Base-by-base conservation (phyloP, 139 green algal genomes). In the Microglena sp. region DNA sequence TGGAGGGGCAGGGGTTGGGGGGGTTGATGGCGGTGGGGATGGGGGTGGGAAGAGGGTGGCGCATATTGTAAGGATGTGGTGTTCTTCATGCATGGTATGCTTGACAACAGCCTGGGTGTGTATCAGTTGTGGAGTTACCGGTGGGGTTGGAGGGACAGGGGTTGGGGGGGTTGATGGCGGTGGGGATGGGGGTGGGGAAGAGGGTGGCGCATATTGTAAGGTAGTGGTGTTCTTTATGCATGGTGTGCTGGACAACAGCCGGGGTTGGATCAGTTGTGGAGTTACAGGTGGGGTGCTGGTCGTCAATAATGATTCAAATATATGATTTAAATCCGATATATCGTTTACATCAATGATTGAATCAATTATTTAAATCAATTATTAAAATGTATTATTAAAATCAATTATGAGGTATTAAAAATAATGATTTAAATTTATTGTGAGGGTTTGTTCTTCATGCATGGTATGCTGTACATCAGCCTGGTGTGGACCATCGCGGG, bases 201-300 rank as follows among this genome's bases (percentile, higher is more conserved):
- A 24, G 40, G 15, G 40, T 50, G 40, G 11, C 15, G 11, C 15
- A 24, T 11, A 24, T 11, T 74, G 80, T 2, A 59, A 59, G 2
- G 77, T 89, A 45, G 86, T 87, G 26, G 85, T 80, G 5, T 86
- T 91, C 64, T 97, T 92, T 81, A 28, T 82, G 87, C 43, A n/a
- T 18, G 43, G 43, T 18, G 18, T 53, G 43, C 43, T 53, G 18
- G 18, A 53, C 43, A 53, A 24, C 43, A 81, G 75, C 29, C 72
- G 97, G 40, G 57, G 86, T 83, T 98, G 89, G 83, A 87, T 97
- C 32, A 73, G 70, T 55, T 86, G 79, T 40, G 89, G 90, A 1
- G 77, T 90, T 21, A 86, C 86, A n/a, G 40, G 40, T n/a, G n/a
- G n/a, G n/a, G n/a, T n/a, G n/a, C n/a, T n/a, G n/a, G n/a, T n/a